These are phyloP conservation scores for Basipetospora chlamydospora DNA, from an alignment of 2,329 filamentous ascomycete genomes.

Conservation along the genomic window DNA sequence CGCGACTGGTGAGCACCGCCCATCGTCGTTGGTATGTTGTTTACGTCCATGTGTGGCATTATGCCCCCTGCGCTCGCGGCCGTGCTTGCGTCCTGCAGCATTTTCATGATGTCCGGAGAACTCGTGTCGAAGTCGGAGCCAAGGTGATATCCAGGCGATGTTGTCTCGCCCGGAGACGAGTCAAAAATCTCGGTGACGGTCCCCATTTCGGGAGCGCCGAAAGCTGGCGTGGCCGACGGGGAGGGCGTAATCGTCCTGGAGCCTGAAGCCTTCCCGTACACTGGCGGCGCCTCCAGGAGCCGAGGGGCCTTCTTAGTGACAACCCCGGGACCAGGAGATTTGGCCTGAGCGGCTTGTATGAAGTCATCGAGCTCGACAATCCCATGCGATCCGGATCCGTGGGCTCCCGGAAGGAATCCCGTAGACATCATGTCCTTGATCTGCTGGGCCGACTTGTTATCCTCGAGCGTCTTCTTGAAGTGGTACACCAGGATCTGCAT, in stretches of 20 bases:
- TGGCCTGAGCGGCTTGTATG: conserved; percentile 28
- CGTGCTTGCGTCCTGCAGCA: conserved; percentile 50
- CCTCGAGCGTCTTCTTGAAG: conserved; percentile 84
- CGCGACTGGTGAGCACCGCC: conserved; percentile 20
- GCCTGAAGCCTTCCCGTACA: conserved; percentile 12
- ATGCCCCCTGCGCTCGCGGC: conserved; percentile 8
- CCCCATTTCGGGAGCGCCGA: conserved; percentile 31
- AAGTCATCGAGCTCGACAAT: conserved; percentile 49
- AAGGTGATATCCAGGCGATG: conserved; percentile 29
- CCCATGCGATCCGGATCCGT: conserved; percentile 30
- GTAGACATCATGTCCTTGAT: conserved; percentile 62
- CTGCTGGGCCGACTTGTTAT: conserved; percentile 60
- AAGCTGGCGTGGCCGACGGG: conserved; percentile 14
- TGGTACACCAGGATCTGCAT: conserved; percentile 93
- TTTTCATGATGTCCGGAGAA: conserved; percentile 48
- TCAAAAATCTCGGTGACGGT: conserved; percentile 49
- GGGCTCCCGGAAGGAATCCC: conserved; percentile 49
- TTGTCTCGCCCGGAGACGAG: conserved; percentile 27
- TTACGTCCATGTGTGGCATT: no score
- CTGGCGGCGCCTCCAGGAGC: conserved; percentile 33
- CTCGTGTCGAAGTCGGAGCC: conserved; percentile 42
- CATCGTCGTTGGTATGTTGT: background rate
- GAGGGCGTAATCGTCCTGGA: conserved; percentile 13
- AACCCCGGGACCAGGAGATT: conserved; percentile 21
- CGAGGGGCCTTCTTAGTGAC: conserved; percentile 38